A percentile compares a stretch with the other conserved stretches of the same genome.
Evolutionary conservation across 805 yeast genomes (phyloP).

Genomic region (Zygosaccharomyces kombuchaensis): DNA sequence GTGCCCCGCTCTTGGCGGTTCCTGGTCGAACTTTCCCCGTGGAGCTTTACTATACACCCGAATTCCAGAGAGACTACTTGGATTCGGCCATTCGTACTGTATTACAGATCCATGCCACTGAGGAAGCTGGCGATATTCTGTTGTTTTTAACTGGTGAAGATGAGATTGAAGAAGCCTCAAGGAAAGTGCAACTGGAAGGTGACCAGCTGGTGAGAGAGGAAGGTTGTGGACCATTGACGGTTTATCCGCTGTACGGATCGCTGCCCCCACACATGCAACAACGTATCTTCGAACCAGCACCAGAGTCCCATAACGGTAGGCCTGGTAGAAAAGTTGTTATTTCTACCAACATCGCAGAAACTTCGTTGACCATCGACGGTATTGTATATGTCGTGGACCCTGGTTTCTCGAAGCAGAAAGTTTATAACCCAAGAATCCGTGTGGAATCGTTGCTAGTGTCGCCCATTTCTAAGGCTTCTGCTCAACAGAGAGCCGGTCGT

Average conservation of each 20-base stretch:
- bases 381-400: conserved; percentile 97
- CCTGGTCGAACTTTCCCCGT: conserved; percentile 99
- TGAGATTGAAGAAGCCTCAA: conserved; percentile 94
- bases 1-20: conserved; percentile 91
- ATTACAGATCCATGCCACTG: conserved; percentile 94
- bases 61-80: conserved; percentile 88
- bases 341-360: conserved; percentile 95
- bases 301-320: conserved; percentile 66
- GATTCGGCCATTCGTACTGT: conserved; percentile 96
- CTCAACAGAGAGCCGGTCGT: conserved; percentile 99
- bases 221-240: conserved; percentile 81
- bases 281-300: conserved; percentile 86
- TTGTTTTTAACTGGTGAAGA: conserved; percentile 93
- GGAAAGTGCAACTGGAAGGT: conserved; percentile 80
- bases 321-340: conserved; percentile 95
- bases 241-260: conserved; percentile 94
- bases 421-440: conserved; percentile 91
- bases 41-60: conserved; percentile 94
- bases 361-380: conserved; percentile 96
- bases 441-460: conserved; percentile 92
- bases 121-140: conserved; percentile 85
- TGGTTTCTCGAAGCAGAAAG: conserved; percentile 94
- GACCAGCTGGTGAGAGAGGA: conserved; percentile 88
- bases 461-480: conserved; percentile 94
- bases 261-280: conserved; percentile 95